Evolutionary conservation across 345 rosid species (phyloP).

Genomic region (Theobroma cacao): DNA sequence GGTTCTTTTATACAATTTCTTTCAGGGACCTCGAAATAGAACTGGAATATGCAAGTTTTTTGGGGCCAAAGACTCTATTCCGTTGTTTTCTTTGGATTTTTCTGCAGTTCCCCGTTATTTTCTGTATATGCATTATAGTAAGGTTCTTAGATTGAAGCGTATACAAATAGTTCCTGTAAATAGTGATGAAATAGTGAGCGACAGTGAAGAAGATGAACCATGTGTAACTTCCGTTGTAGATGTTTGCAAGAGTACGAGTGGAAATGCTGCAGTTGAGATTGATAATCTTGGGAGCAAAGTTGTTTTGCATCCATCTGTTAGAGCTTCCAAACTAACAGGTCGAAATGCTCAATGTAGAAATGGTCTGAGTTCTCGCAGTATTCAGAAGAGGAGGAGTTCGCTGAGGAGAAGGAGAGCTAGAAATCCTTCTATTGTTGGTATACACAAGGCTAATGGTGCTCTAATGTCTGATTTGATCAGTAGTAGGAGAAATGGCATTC

Average conservation of each 20-base stretch:
- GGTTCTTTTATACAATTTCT: neutral
- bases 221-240: slow-evolving; percentile 13
- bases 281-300: slow-evolving; percentile 27
- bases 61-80: slow-evolving; percentile 33
- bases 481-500: slow-evolving; percentile 52
- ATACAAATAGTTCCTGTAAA: slow-evolving; percentile 41
- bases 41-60: slow-evolving; percentile 69
- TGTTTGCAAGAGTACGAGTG: slow-evolving; percentile 23
- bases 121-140: slow-evolving; percentile 43
- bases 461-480: slow-evolving; percentile 55
- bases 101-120: slow-evolving; percentile 67
- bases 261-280: slow-evolving; percentile 12
- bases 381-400: slow-evolving; percentile 77
- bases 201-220: slow-evolving; percentile 18
- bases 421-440: slow-evolving; percentile 37
- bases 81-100: slow-evolving; percentile 67
- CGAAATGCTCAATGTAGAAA: slow-evolving; percentile 44
- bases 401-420: slow-evolving; percentile 63
- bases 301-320: slow-evolving; percentile 41
- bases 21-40: slow-evolving; percentile 52
- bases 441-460: slow-evolving; percentile 52
- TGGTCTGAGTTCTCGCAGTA: slow-evolving; percentile 51
- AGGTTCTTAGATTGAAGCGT: slow-evolving; percentile 27
- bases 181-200: slow-evolving; percentile 27
- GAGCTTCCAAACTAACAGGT: slow-evolving; percentile 46